Evolutionary conservation across 331 rosid species (phyloP).

Genomic region (Malus hybrid): DNA sequence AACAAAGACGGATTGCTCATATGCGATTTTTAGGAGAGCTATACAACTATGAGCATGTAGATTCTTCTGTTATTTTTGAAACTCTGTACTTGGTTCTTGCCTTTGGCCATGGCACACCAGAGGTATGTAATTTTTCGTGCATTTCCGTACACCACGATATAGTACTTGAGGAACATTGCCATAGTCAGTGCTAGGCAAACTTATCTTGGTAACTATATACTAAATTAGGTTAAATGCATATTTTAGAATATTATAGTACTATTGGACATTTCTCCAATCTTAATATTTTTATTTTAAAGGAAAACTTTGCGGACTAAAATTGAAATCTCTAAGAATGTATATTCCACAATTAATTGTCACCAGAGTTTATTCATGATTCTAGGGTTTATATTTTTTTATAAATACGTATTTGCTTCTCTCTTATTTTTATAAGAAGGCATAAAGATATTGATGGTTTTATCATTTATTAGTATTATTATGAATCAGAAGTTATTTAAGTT

Average conservation of each 20-base stretch:
- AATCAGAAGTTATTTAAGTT: background rate
- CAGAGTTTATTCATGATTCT: no score
- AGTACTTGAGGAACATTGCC: background rate
- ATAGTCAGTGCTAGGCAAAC: background rate
- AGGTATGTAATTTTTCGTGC: slow-evolving; percentile 43
- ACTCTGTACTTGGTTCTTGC: slow-evolving; percentile 71
- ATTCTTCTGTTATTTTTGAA: slow-evolving; percentile 94
- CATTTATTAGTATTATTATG: background rate
- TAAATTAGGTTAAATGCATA: background rate
- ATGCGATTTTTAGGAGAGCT: slow-evolving; percentile 98
- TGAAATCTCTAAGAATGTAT: background rate
- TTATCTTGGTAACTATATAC: background rate
- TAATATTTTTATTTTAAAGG: background rate
- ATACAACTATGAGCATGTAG: slow-evolving; percentile 95
- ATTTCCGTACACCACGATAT: background rate
- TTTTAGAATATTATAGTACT: background rate
- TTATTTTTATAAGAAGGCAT: background rate
- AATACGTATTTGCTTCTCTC: background rate
- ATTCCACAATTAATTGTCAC: background rate
- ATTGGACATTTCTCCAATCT: background rate
- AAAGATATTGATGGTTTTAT: background rate
- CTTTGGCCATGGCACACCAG: slow-evolving; percentile 87
- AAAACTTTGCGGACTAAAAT: background rate
- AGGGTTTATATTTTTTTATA: background rate
- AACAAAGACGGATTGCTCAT: slow-evolving; percentile 87